Percentiles rank a stretch among this genome's conserved stretches.
Conservation (phyloP, 345 rosid species). For the Lepidium didymum region DNA sequence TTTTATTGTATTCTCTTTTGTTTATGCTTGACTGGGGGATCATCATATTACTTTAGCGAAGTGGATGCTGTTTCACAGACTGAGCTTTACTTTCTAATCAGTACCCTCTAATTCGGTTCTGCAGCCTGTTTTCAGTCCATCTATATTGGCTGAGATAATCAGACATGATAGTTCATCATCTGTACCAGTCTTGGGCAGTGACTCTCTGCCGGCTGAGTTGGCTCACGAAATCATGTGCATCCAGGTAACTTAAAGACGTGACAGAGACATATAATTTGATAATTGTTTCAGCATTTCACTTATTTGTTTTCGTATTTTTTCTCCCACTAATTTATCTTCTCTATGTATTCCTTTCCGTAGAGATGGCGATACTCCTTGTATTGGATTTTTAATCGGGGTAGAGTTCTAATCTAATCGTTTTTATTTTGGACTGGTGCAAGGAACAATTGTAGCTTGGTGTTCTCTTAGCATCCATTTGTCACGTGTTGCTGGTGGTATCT, state of each 20-base stretch:
- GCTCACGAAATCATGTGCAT: conserved; percentile 75
- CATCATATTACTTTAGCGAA: not conserved
- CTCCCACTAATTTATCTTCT: not conserved
- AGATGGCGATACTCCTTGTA: not conserved
- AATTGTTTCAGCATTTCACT: not conserved
- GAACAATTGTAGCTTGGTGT: conserved; percentile 67
- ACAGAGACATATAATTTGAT: not conserved
- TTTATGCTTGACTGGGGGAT: not conserved
- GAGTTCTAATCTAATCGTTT: conserved; percentile 24
- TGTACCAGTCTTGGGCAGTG: conserved; percentile 55
- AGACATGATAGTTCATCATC: conserved; percentile 75
- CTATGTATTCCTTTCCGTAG: not conserved
- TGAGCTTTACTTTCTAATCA: conserved; percentile 8
- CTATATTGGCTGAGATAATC: conserved; percentile 70
- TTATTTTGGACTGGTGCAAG: conserved; percentile 42
- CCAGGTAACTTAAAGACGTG: conserved; percentile 45
- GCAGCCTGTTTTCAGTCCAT: conserved; percentile 80
- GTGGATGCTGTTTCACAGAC: not conserved
- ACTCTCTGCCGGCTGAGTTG: conserved; percentile 66
- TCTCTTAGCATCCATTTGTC: conserved; percentile 73
- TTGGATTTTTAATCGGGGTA: not conserved
- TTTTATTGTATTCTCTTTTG: not conserved
- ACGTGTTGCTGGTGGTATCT: conserved; percentile 68
- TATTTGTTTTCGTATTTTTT: not conserved
- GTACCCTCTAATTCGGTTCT: conserved; percentile 2